These are phyloP conservation scores for Penicillium paxilli DNA, from an alignment of 495 filamentous ascomycete genomes.

Conservation along the genomic window DNA sequence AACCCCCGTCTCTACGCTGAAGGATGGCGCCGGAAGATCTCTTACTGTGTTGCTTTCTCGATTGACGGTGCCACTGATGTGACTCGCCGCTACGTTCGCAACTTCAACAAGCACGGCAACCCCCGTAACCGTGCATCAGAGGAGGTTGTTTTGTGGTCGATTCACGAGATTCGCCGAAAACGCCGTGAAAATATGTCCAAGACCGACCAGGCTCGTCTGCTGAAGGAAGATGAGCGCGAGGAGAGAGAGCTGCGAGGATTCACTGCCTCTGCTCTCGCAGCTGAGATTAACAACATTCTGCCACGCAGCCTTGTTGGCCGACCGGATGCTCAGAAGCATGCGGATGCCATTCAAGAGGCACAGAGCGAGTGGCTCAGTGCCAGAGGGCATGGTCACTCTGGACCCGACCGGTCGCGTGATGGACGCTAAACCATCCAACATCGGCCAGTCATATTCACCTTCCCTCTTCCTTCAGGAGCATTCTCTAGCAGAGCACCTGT, in stretches of 20 bases:
- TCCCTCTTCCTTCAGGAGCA: not conserved
- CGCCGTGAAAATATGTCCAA: conserved; percentile 78
- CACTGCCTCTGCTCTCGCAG: conserved; percentile 70
- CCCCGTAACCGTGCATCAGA: conserved; percentile 77
- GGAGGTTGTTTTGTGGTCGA: conserved; percentile 83
- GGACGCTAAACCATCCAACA: conserved; percentile 29
- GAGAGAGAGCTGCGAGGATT: conserved; percentile 79
- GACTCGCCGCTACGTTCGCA: conserved; percentile 91
- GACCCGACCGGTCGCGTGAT: conserved; percentile 36
- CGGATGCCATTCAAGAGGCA: conserved; percentile 57
- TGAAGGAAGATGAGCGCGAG: conserved; percentile 88
- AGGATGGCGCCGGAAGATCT: conserved; percentile 92
- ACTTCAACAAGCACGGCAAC: conserved; percentile 66
- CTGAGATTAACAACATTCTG: conserved; percentile 56
- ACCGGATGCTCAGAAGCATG: conserved; percentile 42
- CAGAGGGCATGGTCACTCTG: conserved; percentile 47
- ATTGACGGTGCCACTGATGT: conserved; percentile 95
- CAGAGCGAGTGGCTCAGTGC: conserved; percentile 64
- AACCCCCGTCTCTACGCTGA: conserved; percentile 90
- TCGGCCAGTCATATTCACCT: not conserved
- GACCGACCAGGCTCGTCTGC: conserved; percentile 73
- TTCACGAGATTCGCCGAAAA: conserved; percentile 82
- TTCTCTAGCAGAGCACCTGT: conserved; percentile 3
- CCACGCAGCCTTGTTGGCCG: conserved; percentile 37
- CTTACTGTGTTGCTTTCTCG: conserved; percentile 96